Base-by-base conservation (phyloP, 2,329 filamentous ascomycete genomes). In the Fusarium sp. region DNA sequence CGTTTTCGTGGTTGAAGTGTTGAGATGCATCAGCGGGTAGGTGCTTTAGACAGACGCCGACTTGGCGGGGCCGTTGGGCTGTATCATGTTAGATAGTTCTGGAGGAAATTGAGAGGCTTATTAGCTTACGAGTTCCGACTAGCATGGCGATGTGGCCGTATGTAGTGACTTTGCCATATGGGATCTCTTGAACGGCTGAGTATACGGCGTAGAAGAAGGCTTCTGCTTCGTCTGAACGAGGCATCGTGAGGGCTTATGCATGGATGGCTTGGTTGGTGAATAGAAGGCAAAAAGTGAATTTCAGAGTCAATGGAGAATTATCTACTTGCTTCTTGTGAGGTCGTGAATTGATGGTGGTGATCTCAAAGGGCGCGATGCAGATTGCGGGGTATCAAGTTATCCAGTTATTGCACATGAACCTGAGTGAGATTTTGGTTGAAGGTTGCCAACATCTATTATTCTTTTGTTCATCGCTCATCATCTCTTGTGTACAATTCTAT, bases 21-120 rank as follows among this genome's bases (percentile, higher is more conserved):
- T 77, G 69, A 0, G 81, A 78, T 0, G 82, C 74, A 59, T 87
- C 84, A 8, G 81, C 76, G 2, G 94, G 88, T 14, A 98, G 88
- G 77, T 97, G 91, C 78, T 97, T 98, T 26, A 98, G 87, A 79
- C 92, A 97, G 46, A 96, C 86, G 54, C 95, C 95, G 8, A 98
- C 95, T 81, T 98, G 95, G 59, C 95, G 88, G 2, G 91, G 89
- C 4, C 91, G 85, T 76, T 93, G 87, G 5, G 91, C 91, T 93
- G 61, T 24, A 1, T 5, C 1, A 11, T 18, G 7, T 68, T 26
- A 59, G 34, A 4, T 5, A 6, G 31, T 11, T 24, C 0, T 6
- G 6, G 0, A 7, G 6, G 0, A 7, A 2, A 1, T 11, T 22
- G 17, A 24, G 10, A 6, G 15, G 22, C 28, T 13, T n/a, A 31